These are phyloP conservation scores for Aquilaria malaccensis DNA, from an alignment of 345 rosid species.

Conservation along the genomic window DNA sequence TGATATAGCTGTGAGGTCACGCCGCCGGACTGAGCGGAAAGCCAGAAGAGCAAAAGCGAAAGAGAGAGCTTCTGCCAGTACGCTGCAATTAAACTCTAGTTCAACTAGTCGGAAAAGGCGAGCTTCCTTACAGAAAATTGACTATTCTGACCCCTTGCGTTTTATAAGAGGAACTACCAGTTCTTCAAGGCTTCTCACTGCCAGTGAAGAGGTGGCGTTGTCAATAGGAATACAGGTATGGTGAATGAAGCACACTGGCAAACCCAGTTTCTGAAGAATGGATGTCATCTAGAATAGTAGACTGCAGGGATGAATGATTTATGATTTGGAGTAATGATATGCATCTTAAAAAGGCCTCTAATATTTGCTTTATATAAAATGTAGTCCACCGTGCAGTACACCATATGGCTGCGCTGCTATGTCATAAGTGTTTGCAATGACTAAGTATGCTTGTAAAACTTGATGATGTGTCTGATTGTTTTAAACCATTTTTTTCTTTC, in stretches of 20 bases:
- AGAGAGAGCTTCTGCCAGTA: constrained; percentile 50
- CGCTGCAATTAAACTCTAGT: constrained; percentile 44
- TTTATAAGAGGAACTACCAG: constrained; percentile 64
- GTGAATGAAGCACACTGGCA: background rate
- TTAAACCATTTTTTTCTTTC: background rate
- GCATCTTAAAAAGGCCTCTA: no score
- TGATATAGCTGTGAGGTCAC: constrained; percentile 62
- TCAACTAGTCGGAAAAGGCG: constrained; percentile 55
- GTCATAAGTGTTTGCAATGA: background rate
- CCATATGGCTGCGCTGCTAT: no score
- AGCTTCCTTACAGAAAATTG: constrained; percentile 43
- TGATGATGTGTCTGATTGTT: background rate
- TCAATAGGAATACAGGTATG: constrained; percentile 94
- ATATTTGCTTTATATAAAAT: no score
- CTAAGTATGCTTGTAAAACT: background rate
- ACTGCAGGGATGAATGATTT: no score
- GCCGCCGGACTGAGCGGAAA: constrained; percentile 71
- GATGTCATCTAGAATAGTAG: background rate
- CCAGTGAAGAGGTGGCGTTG: constrained; percentile 65
- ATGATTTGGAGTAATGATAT: no score
- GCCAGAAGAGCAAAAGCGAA: constrained; percentile 63
- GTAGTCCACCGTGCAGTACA: no score
- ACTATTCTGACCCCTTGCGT: constrained; percentile 77
- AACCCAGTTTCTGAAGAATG: constrained; percentile 3
- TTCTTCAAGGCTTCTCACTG: constrained; percentile 71